These are phyloP conservation scores for Blastobotrys capitulatus DNA, from an alignment of 1,139 yeast genomes.

Conservation along the genomic window DNA sequence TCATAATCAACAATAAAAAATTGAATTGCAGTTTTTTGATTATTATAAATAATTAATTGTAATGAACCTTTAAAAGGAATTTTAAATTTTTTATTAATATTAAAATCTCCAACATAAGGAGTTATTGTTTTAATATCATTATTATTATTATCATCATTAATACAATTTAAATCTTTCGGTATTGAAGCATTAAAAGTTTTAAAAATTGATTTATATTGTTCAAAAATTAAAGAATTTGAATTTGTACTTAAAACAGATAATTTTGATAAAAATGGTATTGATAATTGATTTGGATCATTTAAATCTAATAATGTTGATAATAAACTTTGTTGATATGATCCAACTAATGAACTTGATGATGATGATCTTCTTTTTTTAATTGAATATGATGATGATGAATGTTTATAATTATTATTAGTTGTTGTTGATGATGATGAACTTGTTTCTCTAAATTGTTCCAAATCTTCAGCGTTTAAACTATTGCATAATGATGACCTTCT, in stretches of 20 bases:
- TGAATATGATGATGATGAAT: not conserved
- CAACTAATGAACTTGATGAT: not conserved
- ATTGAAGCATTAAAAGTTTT: not conserved
- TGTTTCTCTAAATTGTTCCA: not conserved
- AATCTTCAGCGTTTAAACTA: not conserved
- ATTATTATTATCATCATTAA: conserved; percentile 24
- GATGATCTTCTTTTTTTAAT: not conserved
- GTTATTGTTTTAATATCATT: no score
- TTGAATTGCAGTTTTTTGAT: conserved; percentile 37
- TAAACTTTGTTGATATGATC: not conserved
- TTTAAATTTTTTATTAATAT: conserved; percentile 32
- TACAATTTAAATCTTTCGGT: not conserved
- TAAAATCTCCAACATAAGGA: conserved; percentile 40
- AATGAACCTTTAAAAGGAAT: conserved; percentile 39
- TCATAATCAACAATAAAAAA: conserved; percentile 39
- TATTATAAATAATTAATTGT: conserved; percentile 40
- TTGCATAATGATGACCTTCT: not conserved
- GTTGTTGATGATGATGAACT: not conserved
- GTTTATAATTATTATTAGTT: no score
- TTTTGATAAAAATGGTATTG: not conserved
- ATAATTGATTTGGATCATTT: not conserved
- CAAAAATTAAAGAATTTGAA: not conserved
- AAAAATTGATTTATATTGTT: not conserved
- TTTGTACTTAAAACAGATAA: not conserved
- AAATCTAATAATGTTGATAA: not conserved